Conservation (phyloP, 768 basidiomycete species). For the Tulasnella sp. region DNA sequence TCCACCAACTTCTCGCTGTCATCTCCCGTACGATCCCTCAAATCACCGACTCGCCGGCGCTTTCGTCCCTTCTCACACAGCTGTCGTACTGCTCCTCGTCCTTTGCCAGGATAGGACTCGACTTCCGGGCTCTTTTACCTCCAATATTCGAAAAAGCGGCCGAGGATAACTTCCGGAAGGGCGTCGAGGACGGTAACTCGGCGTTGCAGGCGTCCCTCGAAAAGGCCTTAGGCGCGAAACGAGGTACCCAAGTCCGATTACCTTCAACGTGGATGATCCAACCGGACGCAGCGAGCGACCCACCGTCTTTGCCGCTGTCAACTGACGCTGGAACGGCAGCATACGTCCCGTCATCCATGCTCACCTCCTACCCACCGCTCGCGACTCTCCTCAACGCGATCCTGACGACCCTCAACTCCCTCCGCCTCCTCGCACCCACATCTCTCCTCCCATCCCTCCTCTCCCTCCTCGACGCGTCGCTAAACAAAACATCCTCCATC, state of each 20-base stretch:
- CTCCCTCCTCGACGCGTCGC: slow-evolving; percentile 47
- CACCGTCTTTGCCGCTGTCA: slow-evolving; percentile 17
- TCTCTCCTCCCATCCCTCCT: slow-evolving; percentile 51
- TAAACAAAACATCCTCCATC: slow-evolving; percentile 33
- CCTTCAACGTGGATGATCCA: slow-evolving; percentile 33
- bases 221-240: slow-evolving; percentile 28
- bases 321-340: slow-evolving; percentile 28
- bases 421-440: slow-evolving; percentile 75
- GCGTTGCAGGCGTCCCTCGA: slow-evolving; percentile 28
- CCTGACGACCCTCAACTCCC: slow-evolving; percentile 67
- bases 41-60: slow-evolving; percentile 52
- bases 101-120: slow-evolving; percentile 86
- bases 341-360: slow-evolving; percentile 65
- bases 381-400: slow-evolving; percentile 70
- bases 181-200: slow-evolving; percentile 44
- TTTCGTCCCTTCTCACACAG: slow-evolving; percentile 85
- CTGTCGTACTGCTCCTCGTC: slow-evolving; percentile 90
- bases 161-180: slow-evolving; percentile 49
- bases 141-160: slow-evolving; percentile 67
- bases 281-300: slow-evolving; percentile 29
- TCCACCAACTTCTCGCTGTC: slow-evolving; percentile 62
- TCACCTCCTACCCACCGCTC: slow-evolving; percentile 71
- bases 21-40: slow-evolving; percentile 56
- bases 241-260: slow-evolving; percentile 29
- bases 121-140: slow-evolving; percentile 69